Base-by-base conservation (phyloP, 2,329 filamentous ascomycete genomes). In the Fusarium guadeloupense region DNA sequence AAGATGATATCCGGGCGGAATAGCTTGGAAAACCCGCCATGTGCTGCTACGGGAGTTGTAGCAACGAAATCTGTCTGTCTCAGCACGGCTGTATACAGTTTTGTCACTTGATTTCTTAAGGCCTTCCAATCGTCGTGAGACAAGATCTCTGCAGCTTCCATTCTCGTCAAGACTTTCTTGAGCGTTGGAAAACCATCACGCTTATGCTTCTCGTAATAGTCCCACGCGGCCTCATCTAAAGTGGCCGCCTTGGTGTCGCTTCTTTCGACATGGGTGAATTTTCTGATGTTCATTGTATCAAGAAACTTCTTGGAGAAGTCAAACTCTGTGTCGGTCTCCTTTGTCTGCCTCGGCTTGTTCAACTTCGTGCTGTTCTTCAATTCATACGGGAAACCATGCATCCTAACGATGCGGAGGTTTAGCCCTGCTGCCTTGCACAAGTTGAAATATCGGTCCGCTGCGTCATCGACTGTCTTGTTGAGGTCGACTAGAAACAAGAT, bases 1-100 rank as follows among this genome's bases (percentile, higher is more conserved):
- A 96, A 93, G 1, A 95, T 86, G 62, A 96, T 88, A 66, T 95
- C 90, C 0, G 92, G 91, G 62, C 90, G 89, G 26, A 93, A 92
- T 7, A 92, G 69, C 3, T 69, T 72, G 0, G 72, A 63, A 28
- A 81, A 78, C 0, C 68, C 62, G 0, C 74, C 74, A 5, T 71
- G 74, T 0, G 77, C 75, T 4, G 79, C 78, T 1, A 81, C 79
- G 0, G 80, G 80, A 1, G 80, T 81, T 0, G 80, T 80, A 0
- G 79, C 78, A 2, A 82, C 71, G 45, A 81, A 81, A 40, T 81
- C 79, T 0, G 77, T 73, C 4, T 73, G 64, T 3, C 56, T 58
- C 0, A 82, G 65, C 0, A 79, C 76, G 3, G 73, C 70, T 1
- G 69, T 66, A 50, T 82, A 82, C 0, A 81, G 67, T 2, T 55